Percentiles rank a stretch among this genome's conserved stretches.
Evolutionary conservation across 2,329 filamentous ascomycete species (phyloP).

Genomic region (Shiraia sp.): DNA sequence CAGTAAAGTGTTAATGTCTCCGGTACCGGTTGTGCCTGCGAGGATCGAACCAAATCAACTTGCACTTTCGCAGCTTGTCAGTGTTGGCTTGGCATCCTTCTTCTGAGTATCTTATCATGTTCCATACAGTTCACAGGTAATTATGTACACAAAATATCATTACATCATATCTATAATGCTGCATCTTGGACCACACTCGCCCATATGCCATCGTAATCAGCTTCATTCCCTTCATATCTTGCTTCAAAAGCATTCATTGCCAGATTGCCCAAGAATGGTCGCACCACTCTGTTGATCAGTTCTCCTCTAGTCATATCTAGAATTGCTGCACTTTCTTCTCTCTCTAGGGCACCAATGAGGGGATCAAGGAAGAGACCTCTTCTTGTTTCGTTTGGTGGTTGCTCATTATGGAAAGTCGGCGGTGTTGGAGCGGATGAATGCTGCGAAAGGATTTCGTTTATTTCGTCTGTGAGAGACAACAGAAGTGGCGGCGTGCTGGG

Average conservation of each 20-base stretch:
- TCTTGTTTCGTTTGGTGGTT: slow-evolving; percentile 19
- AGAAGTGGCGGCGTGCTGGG: slow-evolving; percentile 66
- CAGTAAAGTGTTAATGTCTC: too few relatives aligned
- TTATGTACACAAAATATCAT: neutral
- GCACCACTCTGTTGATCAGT: slow-evolving; percentile 75
- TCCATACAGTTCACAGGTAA: neutral
- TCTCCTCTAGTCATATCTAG: slow-evolving; percentile 60
- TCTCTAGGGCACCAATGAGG: slow-evolving; percentile 37
- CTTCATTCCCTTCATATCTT: slow-evolving; percentile 77
- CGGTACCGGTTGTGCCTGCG: too few relatives aligned
- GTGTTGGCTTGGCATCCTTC: neutral
- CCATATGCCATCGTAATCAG: slow-evolving; percentile 38
- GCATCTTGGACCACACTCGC: slow-evolving; percentile 38
- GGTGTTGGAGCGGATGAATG: slow-evolving; percentile 8
- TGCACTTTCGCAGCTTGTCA: too few relatives aligned
- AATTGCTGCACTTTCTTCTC: slow-evolving; percentile 48
- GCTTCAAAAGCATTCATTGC: slow-evolving; percentile 94
- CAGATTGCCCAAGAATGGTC: slow-evolving; percentile 87
- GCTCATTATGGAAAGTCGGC: neutral
- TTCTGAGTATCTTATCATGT: neutral
- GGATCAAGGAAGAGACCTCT: slow-evolving; percentile 51
- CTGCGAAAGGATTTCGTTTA: slow-evolving; percentile 70
- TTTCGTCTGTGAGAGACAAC: slow-evolving; percentile 79
- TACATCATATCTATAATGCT: slow-evolving; percentile 6
- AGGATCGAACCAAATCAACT: too few relatives aligned